Evolutionary conservation across 2,329 filamentous ascomycete genomes (phyloP), one percentile per base, ranked within the genome.

Genomic region (Xylariales sp.): DNA sequence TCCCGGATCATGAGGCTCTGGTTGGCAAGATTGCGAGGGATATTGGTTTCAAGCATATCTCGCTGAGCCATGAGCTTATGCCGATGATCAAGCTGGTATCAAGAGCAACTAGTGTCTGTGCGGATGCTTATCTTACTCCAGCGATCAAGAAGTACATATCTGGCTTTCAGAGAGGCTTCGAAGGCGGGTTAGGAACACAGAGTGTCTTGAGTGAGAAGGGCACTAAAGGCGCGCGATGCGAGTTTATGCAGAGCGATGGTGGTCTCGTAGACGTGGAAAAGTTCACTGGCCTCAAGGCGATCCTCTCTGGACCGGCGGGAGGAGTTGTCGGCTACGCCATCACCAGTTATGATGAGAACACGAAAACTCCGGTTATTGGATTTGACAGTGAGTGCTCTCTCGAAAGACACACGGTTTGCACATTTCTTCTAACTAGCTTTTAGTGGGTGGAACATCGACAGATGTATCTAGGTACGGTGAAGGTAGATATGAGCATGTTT

Each of bases 161-260:
- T 68, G 85, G 86, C 0, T 94, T 95, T 54, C 78, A 86, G 51
- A 74, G 75, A 19, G 88, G 88, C 1, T 95, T 96, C 48, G 76
- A 80, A 41, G 88, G 89, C 8, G 86, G 87, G 0, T 66, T 96
- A 1, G 88, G 88, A 3, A 82, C 79, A 0, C 78, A 83, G 50
- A 88, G 81, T 43, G 83, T 93, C 5, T 81, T 83, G 58, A 67
- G 77, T 13, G 76, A 83, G 43, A 61, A 67, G 19, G 84, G 82
- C 0, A 61, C 69, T 5, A 84, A 75, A 50, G 85, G 84, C 4
- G 86, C 88, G 4, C 72, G 90, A 45, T 96, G 90, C 63, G 89
- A 96, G 58, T 95, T 96, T 50, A 95, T 95, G 89, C 88, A 95
- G 59, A 89, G 84, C 8, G 87, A 94, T 46, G 88, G 87, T 16